Evolutionary conservation across 164 flowering plant genomes (phyloP).

Genomic region (Warburgia ugandensis): DNA sequence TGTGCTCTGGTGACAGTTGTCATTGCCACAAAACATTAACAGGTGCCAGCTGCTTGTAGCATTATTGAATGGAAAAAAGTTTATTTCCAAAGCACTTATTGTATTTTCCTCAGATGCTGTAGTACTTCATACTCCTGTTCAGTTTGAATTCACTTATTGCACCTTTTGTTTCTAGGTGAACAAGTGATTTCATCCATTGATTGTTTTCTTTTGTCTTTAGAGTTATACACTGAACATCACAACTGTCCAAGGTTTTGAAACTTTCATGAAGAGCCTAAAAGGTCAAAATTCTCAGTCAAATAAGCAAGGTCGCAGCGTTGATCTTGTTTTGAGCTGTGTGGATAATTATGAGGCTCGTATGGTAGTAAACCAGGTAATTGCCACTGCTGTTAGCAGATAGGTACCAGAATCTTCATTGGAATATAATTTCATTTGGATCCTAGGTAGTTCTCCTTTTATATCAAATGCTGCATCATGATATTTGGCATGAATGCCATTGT

Average conservation of each 20-base stretch:
- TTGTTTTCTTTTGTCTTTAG: slow-evolving; percentile 28
- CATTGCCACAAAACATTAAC: too few species aligned
- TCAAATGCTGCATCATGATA: neutral
- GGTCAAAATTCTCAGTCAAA: slow-evolving; percentile 43
- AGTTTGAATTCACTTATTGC: neutral
- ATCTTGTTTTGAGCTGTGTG: slow-evolving; percentile 95
- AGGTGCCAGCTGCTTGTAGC: too few species aligned
- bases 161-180: neutral
- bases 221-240: slow-evolving; percentile 95
- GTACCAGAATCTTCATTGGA: neutral
- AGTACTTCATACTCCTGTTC: too few species aligned
- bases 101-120: too few species aligned
- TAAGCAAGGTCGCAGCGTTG: slow-evolving; percentile 66
- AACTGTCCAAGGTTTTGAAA: slow-evolving; percentile 92
- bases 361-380: slow-evolving; percentile 92
- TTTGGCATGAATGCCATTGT: neutral
- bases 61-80: too few species aligned
- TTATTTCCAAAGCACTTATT: too few species aligned
- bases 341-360: slow-evolving; percentile 99
- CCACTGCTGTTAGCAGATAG: neutral
- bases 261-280: slow-evolving; percentile 74
- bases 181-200: neutral
- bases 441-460: neutral
- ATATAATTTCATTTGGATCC: neutral
- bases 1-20: too few species aligned